Evolutionary conservation across 352 stramenopile species (phyloP), one percentile per base, ranked within the genome.

Genomic region (Pythium insidiosum): DNA sequence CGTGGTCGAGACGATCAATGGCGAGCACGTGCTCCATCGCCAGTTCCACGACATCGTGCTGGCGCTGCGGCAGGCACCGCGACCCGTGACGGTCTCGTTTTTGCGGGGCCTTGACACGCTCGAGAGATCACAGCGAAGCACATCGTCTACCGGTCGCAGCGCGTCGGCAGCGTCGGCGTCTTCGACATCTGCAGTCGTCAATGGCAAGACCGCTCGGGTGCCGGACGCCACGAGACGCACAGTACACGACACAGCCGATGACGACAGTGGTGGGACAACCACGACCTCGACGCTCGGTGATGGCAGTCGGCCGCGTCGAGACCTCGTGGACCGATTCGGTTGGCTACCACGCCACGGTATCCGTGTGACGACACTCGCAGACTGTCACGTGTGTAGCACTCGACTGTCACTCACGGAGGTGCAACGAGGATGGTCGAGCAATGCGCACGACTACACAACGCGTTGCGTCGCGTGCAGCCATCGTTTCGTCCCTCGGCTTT

Each of bases 251-350:
- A n/a, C n/a, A n/a, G n/a, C n/a, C n/a, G n/a, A n/a, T n/a, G n/a
- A n/a, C n/a, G n/a, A n/a, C n/a, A n/a, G n/a, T n/a, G n/a, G n/a
- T n/a, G n/a, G n/a, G n/a, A n/a, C 28, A 33, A 33, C 28, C 28
- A 33, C 28, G 9, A 33, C 28, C 28, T 15, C 28, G 9, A 33
- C 28, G 15, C 24, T 45, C 21, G 6, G 29, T 30, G 7, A 6
- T 24, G 47, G 47, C 46, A 23, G 37, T 47, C 24, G 46, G 40
- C 37, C 57, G 31, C 53, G 46, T 18, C 46, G 53, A n/a, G 62
- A 72, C n/a, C 41, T 76, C 7, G 73, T 55, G 47, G 68, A 80
- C 23, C 59, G 60, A n/a, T 77, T 75, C 42, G 65, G 68, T 0
- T 24, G 67, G 5, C 36, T 80, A 6, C 66, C 64, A 4, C 23